phyloP scores from a whole-genome alignment of 2,329 filamentous ascomycete genomes.

The Sarocladium strictum region DNA sequence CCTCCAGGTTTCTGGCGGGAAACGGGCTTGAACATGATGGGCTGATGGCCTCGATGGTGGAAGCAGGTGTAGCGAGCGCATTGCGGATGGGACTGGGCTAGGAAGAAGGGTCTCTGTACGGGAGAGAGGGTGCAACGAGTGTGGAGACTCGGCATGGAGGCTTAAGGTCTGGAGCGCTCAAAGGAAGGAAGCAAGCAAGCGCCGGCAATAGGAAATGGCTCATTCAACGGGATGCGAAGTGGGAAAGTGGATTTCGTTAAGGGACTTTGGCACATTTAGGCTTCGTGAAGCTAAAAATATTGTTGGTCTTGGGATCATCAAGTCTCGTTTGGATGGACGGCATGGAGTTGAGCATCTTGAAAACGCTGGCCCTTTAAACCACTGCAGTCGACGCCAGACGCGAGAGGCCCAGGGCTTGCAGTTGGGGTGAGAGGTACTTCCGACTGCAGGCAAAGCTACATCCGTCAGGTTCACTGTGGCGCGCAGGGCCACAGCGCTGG shows the following conservation, averaged over 20 bases:
- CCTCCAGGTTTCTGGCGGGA: not conserved
- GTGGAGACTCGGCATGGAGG: not conserved
- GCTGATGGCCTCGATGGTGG: not conserved
- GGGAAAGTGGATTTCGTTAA: not conserved
- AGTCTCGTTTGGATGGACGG: too few relatives aligned
- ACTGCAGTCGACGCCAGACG: too few relatives aligned
- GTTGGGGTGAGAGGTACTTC: not conserved
- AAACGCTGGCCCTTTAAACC: too few relatives aligned
- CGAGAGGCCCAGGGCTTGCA: not conserved
- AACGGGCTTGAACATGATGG: not conserved
- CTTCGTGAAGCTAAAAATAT: not conserved
- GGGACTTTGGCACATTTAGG: not conserved
- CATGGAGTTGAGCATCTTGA: too few relatives aligned
- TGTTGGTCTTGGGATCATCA: too few relatives aligned
- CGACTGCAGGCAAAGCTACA: not conserved
- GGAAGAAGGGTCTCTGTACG: not conserved
- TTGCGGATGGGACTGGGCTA: not conserved
- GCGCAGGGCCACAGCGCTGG: not conserved
- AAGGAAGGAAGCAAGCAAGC: not conserved
- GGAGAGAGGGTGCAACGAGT: not conserved
- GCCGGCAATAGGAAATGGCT: not conserved
- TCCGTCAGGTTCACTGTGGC: not conserved
- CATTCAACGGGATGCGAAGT: not conserved
- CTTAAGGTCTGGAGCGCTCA: not conserved
- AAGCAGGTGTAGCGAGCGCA: not conserved